Evolutionary conservation across 768 basidiomycete species (phyloP), one percentile per base, ranked within the genome.

Genomic region (Suillus ampliporus): DNA sequence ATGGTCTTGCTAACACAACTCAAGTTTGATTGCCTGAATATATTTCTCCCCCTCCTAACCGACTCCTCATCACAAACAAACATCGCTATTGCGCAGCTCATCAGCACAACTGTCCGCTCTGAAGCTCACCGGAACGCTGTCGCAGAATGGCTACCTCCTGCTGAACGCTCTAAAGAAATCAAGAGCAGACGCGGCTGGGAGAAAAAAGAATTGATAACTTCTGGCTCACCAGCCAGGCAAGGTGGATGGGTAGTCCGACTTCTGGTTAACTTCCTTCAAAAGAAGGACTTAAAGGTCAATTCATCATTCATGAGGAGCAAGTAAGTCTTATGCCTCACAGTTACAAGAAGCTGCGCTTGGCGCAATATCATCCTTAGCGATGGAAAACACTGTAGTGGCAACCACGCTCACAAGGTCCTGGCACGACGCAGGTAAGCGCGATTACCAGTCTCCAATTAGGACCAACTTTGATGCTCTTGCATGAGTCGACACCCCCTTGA

Each of bases 131-230:
- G 90, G 23, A 69, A 71, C 1, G 75, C 78, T 2, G 77, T 91
- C 17, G 75, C 84, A 0, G 84, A 86, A 26, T 92, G 91, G 91
- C 69, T 86, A 0, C 91, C 89, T 8, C 82, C 77, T 0, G 67
- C 72, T 0, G 89, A 91, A 23, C 77, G 89, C 23, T 70, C 78
- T 44, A 82, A 79, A 64, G 87, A 88, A 57, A 77, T 81, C 28
- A 87, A 83, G 65, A 80, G 80, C 3, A 84, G 84, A 62, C 81
- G 91, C 1, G 89, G 91, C 4, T 94, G 91, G 91, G 91, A 93
- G 76, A 89, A 87, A 69, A 77, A 82, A 0, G 80, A 82, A 0
- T 67, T 78, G 1, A 72, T 72, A 15, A 74, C 75, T 28, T 75
- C 77, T 4, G 77, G 74, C 13, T 77, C 82, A 2, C 73, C 80